phyloP scores from a whole-genome alignment of 495 filamentous ascomycete genomes.

The Penicillium manginii region DNA sequence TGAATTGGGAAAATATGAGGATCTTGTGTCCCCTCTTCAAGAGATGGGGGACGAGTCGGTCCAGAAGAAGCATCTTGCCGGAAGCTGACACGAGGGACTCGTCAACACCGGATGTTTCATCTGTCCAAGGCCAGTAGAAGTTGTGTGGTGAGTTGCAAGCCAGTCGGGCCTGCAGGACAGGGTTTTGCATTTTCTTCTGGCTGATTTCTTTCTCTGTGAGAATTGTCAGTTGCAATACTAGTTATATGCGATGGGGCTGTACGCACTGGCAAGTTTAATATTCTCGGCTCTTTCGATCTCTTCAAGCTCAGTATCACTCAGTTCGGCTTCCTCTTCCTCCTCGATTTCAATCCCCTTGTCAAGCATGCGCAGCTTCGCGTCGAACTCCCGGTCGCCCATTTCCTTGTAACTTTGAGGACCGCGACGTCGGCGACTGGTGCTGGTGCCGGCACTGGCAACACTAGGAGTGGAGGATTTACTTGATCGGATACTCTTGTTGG shows the following conservation, averaged over 20 bases:
- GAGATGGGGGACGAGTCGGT: constrained; percentile 78
- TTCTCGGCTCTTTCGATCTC: constrained; percentile 72
- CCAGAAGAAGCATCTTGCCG: constrained; percentile 94
- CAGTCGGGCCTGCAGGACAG: constrained; percentile 88
- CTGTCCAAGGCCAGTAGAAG: constrained; percentile 90
- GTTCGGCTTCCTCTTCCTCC: constrained; percentile 58
- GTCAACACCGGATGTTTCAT: constrained; percentile 59
- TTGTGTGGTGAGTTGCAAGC: constrained; percentile 94
- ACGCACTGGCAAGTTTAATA: constrained; percentile 76
- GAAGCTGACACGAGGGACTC: constrained; percentile 81
- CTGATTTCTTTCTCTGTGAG: constrained; percentile 72
- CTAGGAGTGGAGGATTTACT: constrained; percentile 71
- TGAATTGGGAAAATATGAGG: constrained; percentile 96
- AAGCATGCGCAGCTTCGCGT: constrained; percentile 67
- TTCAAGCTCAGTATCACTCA: constrained; percentile 55
- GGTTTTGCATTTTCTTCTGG: constrained; percentile 95
- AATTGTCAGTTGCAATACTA: constrained; percentile 19
- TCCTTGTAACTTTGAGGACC: constrained; percentile 70
- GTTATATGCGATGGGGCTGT: background rate
- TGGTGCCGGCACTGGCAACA: constrained; percentile 25
- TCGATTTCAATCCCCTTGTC: constrained; percentile 58
- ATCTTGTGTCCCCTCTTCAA: constrained; percentile 82
- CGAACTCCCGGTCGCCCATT: constrained; percentile 75
- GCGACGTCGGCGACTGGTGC: constrained; percentile 47
- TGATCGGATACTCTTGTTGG: constrained; percentile 73